These are phyloP conservation scores for Dryadomyces quercivorus DNA, from an alignment of 2,329 filamentous ascomycete genomes.

Conservation along the genomic window DNA sequence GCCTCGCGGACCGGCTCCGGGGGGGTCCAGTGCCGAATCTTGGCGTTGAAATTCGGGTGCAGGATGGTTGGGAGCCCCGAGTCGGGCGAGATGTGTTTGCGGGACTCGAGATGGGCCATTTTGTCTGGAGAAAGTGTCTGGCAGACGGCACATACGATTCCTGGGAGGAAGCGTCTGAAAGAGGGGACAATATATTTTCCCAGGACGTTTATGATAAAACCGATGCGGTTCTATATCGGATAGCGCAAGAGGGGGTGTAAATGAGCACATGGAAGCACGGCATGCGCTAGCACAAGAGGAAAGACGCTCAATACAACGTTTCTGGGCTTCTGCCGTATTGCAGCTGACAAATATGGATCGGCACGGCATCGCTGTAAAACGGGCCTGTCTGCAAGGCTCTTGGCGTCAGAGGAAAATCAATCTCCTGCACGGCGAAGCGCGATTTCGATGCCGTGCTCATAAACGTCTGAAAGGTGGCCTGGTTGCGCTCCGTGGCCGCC, in stretches of 20 bases:
- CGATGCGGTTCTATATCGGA: too few relatives aligned
- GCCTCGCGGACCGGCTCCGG: conserved; percentile 23
- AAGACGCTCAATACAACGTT: not conserved
- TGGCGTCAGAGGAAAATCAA: conserved; percentile 28
- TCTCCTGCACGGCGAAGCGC: conserved; percentile 27
- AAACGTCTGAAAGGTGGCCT: conserved; percentile 55
- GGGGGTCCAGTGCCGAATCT: conserved; percentile 27
- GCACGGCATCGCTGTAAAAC: conserved; percentile 49
- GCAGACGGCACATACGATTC: too few relatives aligned
- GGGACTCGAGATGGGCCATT: conserved; percentile 27
- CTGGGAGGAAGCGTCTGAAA: too few relatives aligned
- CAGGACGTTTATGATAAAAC: too few relatives aligned
- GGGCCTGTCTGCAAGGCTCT: conserved; percentile 41
- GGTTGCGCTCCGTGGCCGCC: conserved; percentile 59
- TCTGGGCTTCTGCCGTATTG: not conserved
- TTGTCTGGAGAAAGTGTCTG: too few relatives aligned
- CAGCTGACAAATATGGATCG: conserved; percentile 40
- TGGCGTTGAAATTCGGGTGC: conserved; percentile 34
- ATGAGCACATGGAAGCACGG: not conserved
- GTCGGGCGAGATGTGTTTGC: conserved; percentile 34
- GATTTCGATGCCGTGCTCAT: conserved; percentile 36
- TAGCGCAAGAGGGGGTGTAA: not conserved
- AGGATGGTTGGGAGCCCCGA: conserved; percentile 32
- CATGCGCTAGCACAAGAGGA: not conserved
- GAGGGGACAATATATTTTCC: too few relatives aligned